A percentile compares a stretch with the other conserved stretches of the same genome.
phyloP scores from a whole-genome alignment of 495 filamentous ascomycete species.

The Aspergillus wentii region DNA sequence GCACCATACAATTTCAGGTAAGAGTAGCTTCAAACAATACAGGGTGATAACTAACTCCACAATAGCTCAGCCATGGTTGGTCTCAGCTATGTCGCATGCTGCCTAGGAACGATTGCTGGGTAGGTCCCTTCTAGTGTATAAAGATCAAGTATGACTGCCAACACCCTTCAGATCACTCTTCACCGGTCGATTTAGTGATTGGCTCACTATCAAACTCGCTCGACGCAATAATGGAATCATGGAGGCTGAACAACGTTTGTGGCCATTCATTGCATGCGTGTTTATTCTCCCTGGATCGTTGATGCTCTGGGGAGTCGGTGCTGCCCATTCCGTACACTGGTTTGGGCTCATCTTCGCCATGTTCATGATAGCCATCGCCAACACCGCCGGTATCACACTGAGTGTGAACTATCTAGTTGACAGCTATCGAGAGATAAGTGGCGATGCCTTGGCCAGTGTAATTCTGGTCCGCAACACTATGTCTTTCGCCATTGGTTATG shows the following conservation, averaged over 20 bases:
- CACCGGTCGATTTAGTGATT: slow-evolving; percentile 54
- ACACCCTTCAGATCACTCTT: slow-evolving; percentile 33
- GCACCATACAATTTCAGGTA: slow-evolving; percentile 52
- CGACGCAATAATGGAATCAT: slow-evolving; percentile 58
- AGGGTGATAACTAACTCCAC: slow-evolving; percentile 4
- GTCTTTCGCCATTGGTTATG: slow-evolving; percentile 56
- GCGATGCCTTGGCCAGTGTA: slow-evolving; percentile 58
- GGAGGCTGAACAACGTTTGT: slow-evolving; percentile 60
- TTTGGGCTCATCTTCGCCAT: slow-evolving; percentile 61
- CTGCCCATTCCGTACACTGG: slow-evolving; percentile 56
- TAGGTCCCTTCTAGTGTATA: slow-evolving; percentile 20
- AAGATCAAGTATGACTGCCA: neutral
- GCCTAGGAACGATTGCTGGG: slow-evolving; percentile 50
- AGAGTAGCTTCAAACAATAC: neutral
- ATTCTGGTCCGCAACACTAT: slow-evolving; percentile 66
- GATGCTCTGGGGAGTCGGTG: slow-evolving; percentile 66
- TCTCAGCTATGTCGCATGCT: slow-evolving; percentile 53
- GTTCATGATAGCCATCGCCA: slow-evolving; percentile 53
- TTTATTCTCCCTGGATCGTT: slow-evolving; percentile 52
- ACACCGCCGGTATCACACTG: slow-evolving; percentile 53
- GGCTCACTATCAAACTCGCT: slow-evolving; percentile 52
- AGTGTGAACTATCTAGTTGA: slow-evolving; percentile 61
- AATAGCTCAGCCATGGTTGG: slow-evolving; percentile 54
- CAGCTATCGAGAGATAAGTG: slow-evolving; percentile 57
- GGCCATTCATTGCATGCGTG: slow-evolving; percentile 53